phyloP scores from a whole-genome alignment of 140 eudicot species.

The Flaveria floridana region DNA sequence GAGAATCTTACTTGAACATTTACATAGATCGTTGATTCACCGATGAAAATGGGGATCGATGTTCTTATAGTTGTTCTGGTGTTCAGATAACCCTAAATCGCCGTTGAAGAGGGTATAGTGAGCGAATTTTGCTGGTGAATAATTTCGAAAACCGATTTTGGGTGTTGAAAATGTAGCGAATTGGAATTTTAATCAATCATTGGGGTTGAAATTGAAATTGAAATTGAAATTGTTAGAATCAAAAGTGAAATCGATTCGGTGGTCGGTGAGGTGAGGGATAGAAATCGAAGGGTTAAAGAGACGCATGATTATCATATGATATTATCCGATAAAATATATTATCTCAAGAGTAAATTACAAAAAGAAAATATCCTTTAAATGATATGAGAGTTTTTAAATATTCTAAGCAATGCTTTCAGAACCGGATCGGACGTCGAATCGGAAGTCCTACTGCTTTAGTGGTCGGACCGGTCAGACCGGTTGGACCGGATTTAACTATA shows the following conservation, averaged over 20 bases:
- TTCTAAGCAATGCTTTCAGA: too few species aligned
- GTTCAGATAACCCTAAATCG: constrained; percentile 26
- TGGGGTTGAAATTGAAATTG: not conserved
- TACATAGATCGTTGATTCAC: constrained; percentile 50
- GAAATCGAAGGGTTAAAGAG: not conserved
- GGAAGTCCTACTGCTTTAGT: too few species aligned
- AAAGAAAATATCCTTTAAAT: not conserved
- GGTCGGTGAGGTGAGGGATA: not conserved
- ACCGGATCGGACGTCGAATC: too few species aligned
- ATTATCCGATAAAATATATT: not conserved
- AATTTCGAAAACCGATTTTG: not conserved
- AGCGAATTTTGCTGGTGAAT: not conserved
- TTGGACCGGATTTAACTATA: too few species aligned
- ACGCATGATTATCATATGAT: not conserved
- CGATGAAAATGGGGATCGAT: constrained; percentile 26
- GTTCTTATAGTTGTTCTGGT: constrained; percentile 12
- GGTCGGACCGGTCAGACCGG: too few species aligned
- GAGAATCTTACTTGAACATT: constrained; percentile 54
- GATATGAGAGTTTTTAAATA: too few species aligned
- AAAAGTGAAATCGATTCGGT: not conserved
- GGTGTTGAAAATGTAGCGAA: not conserved
- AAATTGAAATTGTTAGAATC: not conserved
- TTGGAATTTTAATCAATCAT: not conserved
- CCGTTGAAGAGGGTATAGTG: not conserved
- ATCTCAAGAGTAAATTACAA: not conserved